These are phyloP conservation scores for Corymbia calophylla DNA, from an alignment of 441 rosid genomes.

Conservation along the genomic window DNA sequence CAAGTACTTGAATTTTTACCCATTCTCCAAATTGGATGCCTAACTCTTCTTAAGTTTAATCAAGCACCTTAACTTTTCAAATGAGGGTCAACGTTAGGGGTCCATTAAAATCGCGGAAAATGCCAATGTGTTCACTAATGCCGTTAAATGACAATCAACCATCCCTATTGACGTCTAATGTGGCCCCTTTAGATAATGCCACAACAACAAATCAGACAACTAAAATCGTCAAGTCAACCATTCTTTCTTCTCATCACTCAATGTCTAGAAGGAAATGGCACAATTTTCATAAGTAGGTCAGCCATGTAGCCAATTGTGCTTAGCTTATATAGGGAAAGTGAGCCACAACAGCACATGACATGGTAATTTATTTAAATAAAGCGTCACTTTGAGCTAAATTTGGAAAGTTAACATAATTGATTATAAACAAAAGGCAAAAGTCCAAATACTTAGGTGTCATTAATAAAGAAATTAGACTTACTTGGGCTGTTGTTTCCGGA, in stretches of 20 bases:
- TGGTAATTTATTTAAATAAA: background rate
- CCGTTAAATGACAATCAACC: background rate
- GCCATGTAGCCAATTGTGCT: background rate
- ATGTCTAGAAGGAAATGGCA: background rate
- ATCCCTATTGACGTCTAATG: background rate
- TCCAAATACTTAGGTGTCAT: background rate
- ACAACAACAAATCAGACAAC: background rate
- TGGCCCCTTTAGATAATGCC: background rate
- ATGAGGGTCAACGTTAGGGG: background rate
- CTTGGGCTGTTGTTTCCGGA: constrained; percentile 75
- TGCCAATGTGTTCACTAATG: background rate
- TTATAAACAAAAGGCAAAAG: background rate
- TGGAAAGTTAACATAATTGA: background rate
- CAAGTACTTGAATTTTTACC: background rate
- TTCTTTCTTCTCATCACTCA: background rate
- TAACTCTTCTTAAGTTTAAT: background rate
- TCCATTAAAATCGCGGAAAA: background rate
- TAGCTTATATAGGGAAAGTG: background rate
- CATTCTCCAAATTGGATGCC: background rate
- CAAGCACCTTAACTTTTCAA: background rate
- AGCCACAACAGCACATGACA: background rate
- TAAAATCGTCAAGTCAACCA: background rate
- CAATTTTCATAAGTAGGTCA: background rate
- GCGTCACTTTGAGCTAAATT: background rate
- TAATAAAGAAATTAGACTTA: constrained; percentile 24